Conservation (phyloP, 495 filamentous ascomycete species). For the Penicillium antarcticum region DNA sequence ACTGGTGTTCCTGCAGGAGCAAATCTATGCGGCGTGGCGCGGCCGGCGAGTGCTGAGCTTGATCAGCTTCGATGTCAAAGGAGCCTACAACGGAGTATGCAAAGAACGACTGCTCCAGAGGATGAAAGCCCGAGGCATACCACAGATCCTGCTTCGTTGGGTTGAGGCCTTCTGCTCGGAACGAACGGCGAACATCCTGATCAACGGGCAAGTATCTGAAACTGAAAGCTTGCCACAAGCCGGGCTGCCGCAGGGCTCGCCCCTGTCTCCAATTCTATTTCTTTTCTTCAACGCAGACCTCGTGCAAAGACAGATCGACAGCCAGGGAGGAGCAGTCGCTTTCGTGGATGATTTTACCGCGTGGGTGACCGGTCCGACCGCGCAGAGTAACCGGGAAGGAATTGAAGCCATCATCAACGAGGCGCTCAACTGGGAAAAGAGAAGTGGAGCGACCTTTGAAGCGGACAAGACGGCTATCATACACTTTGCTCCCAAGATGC, state of each 20-base stretch:
- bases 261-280: constrained; percentile 30
- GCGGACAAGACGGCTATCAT: constrained; percentile 26
- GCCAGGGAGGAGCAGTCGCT: too few species aligned
- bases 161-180: constrained; percentile 19
- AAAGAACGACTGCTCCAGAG: constrained; percentile 31
- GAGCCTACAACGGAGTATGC: constrained; percentile 32
- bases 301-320: constrained; percentile 6
- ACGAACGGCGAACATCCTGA: constrained; percentile 3
- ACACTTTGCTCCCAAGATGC: constrained; percentile 21
- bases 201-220: constrained; percentile 7
- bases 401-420: constrained; percentile 13
- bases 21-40: constrained; percentile 27
- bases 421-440: constrained; percentile 23
- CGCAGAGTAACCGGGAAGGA: too few species aligned
- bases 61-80: constrained; percentile 39
- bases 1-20: constrained; percentile 22
- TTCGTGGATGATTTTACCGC: too few species aligned
- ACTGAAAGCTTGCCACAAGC: constrained; percentile 4
- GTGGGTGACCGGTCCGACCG: too few species aligned
- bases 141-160: constrained; percentile 17
- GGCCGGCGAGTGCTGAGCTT: neutral
- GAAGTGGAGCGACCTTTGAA: constrained; percentile 24
- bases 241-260: constrained; percentile 31
- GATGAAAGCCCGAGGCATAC: constrained; percentile 25
- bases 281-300: constrained; percentile 32